phyloP scores from a whole-genome alignment of 306 rosid genomes.

The Hippophae gyantsensis region DNA sequence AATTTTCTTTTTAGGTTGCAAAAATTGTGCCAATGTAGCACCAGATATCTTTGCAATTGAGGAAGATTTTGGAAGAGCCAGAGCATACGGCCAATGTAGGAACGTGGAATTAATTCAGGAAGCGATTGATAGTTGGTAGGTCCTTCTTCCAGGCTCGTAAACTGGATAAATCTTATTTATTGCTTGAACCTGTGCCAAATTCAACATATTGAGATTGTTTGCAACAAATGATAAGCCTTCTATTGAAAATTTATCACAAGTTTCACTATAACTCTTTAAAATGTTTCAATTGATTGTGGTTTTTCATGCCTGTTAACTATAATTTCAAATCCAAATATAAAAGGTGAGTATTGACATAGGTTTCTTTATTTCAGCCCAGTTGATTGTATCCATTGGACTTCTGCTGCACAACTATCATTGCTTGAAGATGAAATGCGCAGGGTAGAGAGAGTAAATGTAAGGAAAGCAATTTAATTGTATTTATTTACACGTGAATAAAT shows the following conservation, averaged over 20 bases:
- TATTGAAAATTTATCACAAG: no score
- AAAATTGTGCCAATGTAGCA: constrained; percentile 78
- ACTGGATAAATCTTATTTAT: background rate
- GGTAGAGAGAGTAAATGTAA: constrained; percentile 91
- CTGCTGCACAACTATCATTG: constrained; percentile 85
- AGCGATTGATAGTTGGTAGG: constrained; percentile 86
- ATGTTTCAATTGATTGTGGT: background rate
- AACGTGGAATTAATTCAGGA: constrained; percentile 44
- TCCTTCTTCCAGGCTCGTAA: background rate
- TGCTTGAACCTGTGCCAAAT: background rate
- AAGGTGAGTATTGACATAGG: constrained; percentile 6
- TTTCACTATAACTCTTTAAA: background rate
- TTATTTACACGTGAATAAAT: constrained; percentile 10
- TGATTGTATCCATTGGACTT: constrained; percentile 98
- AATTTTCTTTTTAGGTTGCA: constrained; percentile 58
- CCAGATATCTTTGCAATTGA: constrained; percentile 71
- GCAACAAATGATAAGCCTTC: background rate
- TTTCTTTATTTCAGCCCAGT: constrained; percentile 65
- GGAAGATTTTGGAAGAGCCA: constrained; percentile 91
- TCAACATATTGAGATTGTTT: background rate
- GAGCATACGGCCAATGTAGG: constrained; percentile 66
- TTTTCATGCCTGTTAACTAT: no score
- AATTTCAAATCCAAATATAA: constrained; percentile 1
- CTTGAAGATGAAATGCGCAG: constrained; percentile 97
- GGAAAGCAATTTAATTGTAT: constrained; percentile 14